phyloP scores from a whole-genome alignment of 75 land plant genomes.

The Picea sitchensis region DNA sequence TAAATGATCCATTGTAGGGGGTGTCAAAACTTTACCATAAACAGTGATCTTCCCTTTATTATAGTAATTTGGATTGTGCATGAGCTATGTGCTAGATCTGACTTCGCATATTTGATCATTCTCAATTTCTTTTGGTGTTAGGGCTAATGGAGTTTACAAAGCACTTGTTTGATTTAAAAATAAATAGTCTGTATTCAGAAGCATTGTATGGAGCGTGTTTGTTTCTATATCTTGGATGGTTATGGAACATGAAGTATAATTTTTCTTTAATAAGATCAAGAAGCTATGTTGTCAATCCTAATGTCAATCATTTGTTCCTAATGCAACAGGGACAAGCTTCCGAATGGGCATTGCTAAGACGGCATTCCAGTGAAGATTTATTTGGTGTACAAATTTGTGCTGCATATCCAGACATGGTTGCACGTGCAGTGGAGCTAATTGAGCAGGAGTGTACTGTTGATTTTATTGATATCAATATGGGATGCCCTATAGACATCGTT shows the following conservation, averaged over 20 bases:
- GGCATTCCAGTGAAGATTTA: slow-evolving; percentile 84
- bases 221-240: slow-evolving; percentile 1
- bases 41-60: background rate
- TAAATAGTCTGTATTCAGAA: background rate
- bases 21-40: background rate
- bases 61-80: too few species aligned
- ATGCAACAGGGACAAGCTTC: slow-evolving; percentile 90
- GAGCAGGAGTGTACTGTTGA: slow-evolving; percentile 80
- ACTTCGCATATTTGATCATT: background rate
- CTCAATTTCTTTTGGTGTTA: background rate
- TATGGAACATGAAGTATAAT: background rate
- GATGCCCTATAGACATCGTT: slow-evolving; percentile 97
- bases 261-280: background rate
- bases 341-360: slow-evolving; percentile 96
- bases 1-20: background rate
- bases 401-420: slow-evolving; percentile 86
- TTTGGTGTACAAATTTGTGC: slow-evolving; percentile 99
- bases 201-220: background rate
- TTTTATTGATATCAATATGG: slow-evolving; percentile 97
- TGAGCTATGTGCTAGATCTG: background rate
- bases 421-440: slow-evolving; percentile 90
- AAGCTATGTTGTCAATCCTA: background rate
- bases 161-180: background rate
- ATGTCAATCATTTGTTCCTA: background rate
- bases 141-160: background rate